Evolutionary conservation across 2,329 filamentous ascomycete genomes (phyloP).

Genomic region (Colletotrichum tropicale): DNA sequence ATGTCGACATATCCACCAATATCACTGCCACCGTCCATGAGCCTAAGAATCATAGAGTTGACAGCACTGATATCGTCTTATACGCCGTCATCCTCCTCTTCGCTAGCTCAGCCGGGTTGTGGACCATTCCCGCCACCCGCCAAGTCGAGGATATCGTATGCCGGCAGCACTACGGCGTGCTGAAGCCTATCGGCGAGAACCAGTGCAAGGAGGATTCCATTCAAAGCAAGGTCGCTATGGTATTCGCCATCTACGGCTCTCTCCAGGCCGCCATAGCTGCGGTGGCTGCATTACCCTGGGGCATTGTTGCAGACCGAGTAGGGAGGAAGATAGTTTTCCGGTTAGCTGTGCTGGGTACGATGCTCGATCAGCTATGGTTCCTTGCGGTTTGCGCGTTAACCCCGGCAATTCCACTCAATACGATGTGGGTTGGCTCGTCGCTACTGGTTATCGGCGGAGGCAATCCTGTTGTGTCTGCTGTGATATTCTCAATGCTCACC

Average conservation of each 20-base stretch:
- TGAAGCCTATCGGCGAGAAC: background rate
- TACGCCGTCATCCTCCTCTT: background rate
- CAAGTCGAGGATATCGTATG: background rate
- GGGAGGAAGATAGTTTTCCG: slow-evolving; percentile 39
- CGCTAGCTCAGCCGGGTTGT: background rate
- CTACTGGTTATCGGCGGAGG: slow-evolving; percentile 39
- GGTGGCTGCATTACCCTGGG: slow-evolving; percentile 39
- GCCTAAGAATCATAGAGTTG: background rate
- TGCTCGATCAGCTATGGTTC: slow-evolving; percentile 29
- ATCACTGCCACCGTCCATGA: background rate
- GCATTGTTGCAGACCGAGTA: slow-evolving; percentile 39
- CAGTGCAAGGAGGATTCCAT: slow-evolving; percentile 34
- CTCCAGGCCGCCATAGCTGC: slow-evolving; percentile 32
- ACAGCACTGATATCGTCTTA: background rate
- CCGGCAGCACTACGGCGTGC: background rate
- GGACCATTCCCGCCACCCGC: background rate
- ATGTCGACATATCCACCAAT: background rate
- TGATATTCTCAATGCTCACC: slow-evolving; percentile 37
- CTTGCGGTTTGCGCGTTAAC: slow-evolving; percentile 37
- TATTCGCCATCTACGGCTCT: slow-evolving; percentile 34
- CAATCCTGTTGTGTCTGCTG: slow-evolving; percentile 31
- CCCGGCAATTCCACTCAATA: slow-evolving; percentile 21
- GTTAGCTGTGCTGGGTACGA: slow-evolving; percentile 32
- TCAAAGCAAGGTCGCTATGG: slow-evolving; percentile 37
- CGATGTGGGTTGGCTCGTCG: background rate